A percentile compares a stretch with the other conserved stretches of the same genome.
These are phyloP conservation scores for Tylopilus rubrobrunneus DNA, from an alignment of 768 basidiomycete species.

Conservation along the genomic window DNA sequence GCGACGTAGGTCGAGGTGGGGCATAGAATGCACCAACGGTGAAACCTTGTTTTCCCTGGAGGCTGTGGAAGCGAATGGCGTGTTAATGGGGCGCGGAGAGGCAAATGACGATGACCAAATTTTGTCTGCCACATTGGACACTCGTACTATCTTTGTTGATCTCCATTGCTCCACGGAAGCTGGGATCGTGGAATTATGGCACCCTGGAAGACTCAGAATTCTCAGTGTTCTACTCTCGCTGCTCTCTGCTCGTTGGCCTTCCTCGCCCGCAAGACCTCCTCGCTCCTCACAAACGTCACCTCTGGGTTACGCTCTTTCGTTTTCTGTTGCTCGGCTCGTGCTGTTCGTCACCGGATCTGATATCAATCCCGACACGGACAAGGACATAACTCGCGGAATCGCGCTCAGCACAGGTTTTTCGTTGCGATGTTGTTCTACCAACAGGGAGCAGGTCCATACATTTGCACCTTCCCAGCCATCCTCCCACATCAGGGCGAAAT, in stretches of 20 bases:
- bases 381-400: constrained; percentile 66
- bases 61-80: constrained; percentile 44
- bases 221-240: constrained; percentile 48
- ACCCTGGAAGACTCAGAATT: constrained; percentile 51
- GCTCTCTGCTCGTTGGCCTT: constrained; percentile 23
- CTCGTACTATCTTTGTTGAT: constrained; percentile 42
- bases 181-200: constrained; percentile 66
- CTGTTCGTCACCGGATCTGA: constrained; percentile 76
- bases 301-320: constrained; percentile 49
- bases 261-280: constrained; percentile 8
- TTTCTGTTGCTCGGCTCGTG: constrained; percentile 59
- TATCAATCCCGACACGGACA: constrained; percentile 66
- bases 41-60: constrained; percentile 61
- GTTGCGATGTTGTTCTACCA: constrained; percentile 52
- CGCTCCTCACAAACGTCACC: constrained; percentile 40
- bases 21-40: constrained; percentile 37
- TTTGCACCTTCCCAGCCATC: constrained; percentile 26
- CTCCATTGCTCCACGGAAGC: constrained; percentile 52
- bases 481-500: constrained; percentile 46
- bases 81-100: constrained; percentile 45
- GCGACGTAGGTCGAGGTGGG: constrained; percentile 26
- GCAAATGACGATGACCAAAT: constrained; percentile 44
- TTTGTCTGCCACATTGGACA: constrained; percentile 38
- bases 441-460: constrained; percentile 13
- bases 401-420: constrained; percentile 53